These are phyloP conservation scores for Elaeis oleifera DNA, from an alignment of 202 grass and related monocot species.

Conservation along the genomic window DNA sequence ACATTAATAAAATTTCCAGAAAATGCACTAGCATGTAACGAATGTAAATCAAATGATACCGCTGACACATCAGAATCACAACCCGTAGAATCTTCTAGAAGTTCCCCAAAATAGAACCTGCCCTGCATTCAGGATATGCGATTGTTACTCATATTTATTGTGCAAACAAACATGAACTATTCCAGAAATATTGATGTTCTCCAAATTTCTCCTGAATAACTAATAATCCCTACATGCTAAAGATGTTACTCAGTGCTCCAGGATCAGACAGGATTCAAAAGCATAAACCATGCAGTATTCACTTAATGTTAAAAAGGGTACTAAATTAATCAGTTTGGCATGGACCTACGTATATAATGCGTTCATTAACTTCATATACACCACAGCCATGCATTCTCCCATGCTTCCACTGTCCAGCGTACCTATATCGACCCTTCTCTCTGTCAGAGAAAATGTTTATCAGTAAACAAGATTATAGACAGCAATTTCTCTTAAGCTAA, in stretches of 20 bases:
- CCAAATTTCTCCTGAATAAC: not conserved
- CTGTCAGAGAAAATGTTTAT: constrained; percentile 7
- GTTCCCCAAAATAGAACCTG: constrained; percentile 24
- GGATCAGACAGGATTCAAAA: not conserved
- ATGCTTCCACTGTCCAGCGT: constrained; percentile 35
- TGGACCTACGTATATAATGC: constrained; percentile 25
- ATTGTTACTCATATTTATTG: too few relatives aligned
- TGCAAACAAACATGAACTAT: not conserved
- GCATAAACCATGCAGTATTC: not conserved
- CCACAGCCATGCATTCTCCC: constrained; percentile 38
- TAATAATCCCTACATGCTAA: not conserved
- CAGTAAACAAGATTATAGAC: not conserved
- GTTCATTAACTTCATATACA: constrained; percentile 35
- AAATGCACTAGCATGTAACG: not conserved
- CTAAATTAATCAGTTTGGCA: too few relatives aligned
- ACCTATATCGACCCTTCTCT: constrained; percentile 32
- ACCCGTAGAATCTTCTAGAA: constrained; percentile 20
- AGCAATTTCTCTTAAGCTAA: not conserved
- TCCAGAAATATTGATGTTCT: not conserved
- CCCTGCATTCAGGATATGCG: constrained; percentile 8
- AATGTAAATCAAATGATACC: constrained; percentile 2
- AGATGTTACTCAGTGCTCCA: not conserved
- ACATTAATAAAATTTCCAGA: constrained; percentile 4
- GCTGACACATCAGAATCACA: constrained; percentile 14
- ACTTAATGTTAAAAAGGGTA: too few relatives aligned